Evolutionary conservation across 768 basidiomycete species (phyloP), one percentile per base, ranked within the genome.

Genomic region (Boletales sp.): DNA sequence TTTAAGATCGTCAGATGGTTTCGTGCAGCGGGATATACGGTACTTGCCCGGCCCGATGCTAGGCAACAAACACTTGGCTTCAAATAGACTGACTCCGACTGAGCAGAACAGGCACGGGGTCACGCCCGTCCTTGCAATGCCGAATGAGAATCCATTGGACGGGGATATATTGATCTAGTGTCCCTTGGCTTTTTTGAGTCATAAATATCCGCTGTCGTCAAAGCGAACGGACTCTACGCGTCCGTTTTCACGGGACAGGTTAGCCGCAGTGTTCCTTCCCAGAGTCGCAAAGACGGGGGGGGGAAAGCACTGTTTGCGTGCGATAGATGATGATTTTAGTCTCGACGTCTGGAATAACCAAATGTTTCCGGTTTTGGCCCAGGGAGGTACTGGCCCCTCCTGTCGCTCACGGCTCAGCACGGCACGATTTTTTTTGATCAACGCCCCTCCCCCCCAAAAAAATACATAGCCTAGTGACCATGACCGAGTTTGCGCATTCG

Each of bases 31-130:
- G 2, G 35, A 31, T n/a, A 42, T 49, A 29, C 38, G 49, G 13
- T 44, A 8, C 18, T 40, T 14, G 37, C 43, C 34, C 29, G 5
- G 12, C 15, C 49, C 15, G 43, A 50, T 44, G 1, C 24, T 29
- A 8, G 42, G 21, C 11, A 44, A 19, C 18, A 50, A 17, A 5
- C 4, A 7, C 15, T 45, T 17, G 15, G 18, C 43, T 19, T 50
- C 49, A 10, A 40, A 50, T 6, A 43, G 49, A 17, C 49, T n/a
- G n/a, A n/a, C n/a, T n/a, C n/a, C n/a, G n/a, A n/a, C n/a, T 50
- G 11, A 50, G 24, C 19, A 50, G 3, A 9, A 50, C 17, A 14
- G 44, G 43, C 12, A 43, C 14, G n/a, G 11, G 37, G 9, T 40
- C 3, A 17, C n/a, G 10, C 32, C 14, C 12, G 18, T 12, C 14